Evolutionary conservation across 495 filamentous ascomycete species (phyloP), one percentile per base, ranked within the genome.

Genomic region (Parathielavia appendiculata): DNA sequence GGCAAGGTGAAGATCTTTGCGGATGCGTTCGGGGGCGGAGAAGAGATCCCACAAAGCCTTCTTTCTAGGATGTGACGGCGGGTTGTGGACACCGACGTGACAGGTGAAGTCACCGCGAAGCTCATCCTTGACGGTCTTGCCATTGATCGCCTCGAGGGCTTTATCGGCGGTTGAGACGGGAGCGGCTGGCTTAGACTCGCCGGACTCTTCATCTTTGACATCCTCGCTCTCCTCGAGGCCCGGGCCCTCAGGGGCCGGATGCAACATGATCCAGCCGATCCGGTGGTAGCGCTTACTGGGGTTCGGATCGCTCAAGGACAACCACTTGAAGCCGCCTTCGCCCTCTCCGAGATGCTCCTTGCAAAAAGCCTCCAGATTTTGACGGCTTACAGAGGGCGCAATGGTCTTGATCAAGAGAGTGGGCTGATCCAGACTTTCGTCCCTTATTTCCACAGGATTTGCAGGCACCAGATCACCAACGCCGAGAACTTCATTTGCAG

Each of bases 41-140:
- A 96, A 97, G 4, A 97, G 76, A 73, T 97, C 92, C 92, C 92
- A 97, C 3, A 99, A 76, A 0, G 95, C 92, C 75, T 99, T 99
- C 80, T 96, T 97, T 59, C 92, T 82, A 1, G 90, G 88, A 58
- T 89, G 84, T 17, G 80, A 79, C 0, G 92, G 90, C 9, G 93
- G 92, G 46, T 89, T 87, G 72, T 99, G 93, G 35, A 99, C 86
- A 52, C 93, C 93, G 40, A 97, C 93, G 69, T 99, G 95, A 68
- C 92, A 96, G 22, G 90, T 89, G 70, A 99, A 99, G 69, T 97
- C 91, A 23, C 92, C 95, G 38, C 91, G 87, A 47, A 86, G 83
- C 55, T 93, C 85, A 63, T 97, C 93, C 66, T 95, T 87, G 57
- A 99, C 95, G 0, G 89, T 93, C 76, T 97, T 97, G 56, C 92